Evolutionary conservation across 2,329 filamentous ascomycete species (phyloP), one percentile per base, ranked within the genome.

Genomic region (Ceratocystis variospora): DNA sequence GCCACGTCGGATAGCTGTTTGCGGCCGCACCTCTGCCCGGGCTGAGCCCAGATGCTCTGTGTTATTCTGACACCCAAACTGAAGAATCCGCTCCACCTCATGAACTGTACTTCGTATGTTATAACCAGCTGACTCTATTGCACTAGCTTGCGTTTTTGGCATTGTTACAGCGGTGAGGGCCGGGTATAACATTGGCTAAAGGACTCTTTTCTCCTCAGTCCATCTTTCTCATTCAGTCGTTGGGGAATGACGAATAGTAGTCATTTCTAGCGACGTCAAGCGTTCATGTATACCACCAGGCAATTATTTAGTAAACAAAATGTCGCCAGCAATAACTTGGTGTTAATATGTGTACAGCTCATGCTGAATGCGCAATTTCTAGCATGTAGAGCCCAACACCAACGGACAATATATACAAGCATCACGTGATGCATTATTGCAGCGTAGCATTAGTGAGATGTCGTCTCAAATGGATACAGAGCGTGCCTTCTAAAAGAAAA

Each of bases 161-260:
- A 59, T 59, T 59, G 53, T 59, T 59, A 31, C 53, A 59, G 53
- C 53, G 53, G 53, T 59, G 53, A 59, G 53, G 37, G 33, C 12
- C n/a, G 10, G 33, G 33, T 37, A 3, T 37, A 50, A 19, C 6
- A 12, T 50, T 50, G 15, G 46, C 46, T 22, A n/a, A 3, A 37
- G 33, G 33, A 37, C 33, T 37, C 33, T 37, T 12, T 37, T 37
- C 33, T 37, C 33, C 33, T 37, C 33, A 37, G 33, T 37, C 33
- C 8, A 8, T 37, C 33, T 37, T 37, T 8, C 3, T 37, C 8
- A 3, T 37, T 12, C 10, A 37, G 33, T 37, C 12, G 33, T 37
- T 37, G 33, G 33, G 12, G 33, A 10, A 37, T 37, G 8, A 10
- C 8, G 33, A 37, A 37, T 37, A 12, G 10, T 12, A 12, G 10